These are phyloP conservation scores for Magnolia sinica DNA, from an alignment of 164 flowering plant species.

Conservation along the genomic window DNA sequence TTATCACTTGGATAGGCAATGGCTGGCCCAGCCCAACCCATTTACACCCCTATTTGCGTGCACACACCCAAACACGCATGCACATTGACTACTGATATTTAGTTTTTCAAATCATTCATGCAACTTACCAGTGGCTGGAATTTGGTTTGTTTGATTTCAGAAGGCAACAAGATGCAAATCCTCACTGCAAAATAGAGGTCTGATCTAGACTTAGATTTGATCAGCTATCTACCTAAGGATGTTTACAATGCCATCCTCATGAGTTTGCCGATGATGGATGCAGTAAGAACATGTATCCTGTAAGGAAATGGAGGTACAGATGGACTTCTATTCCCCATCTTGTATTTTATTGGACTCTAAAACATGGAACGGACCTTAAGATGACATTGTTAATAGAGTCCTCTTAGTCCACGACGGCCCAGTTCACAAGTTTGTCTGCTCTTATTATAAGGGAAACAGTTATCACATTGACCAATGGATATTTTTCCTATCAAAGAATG, in stretches of 20 bases:
- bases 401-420: background rate
- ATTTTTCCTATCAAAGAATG: background rate
- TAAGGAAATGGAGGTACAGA: background rate
- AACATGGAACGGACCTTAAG: background rate
- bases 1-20: too few relatives aligned
- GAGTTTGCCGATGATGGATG: conserved; percentile 8
- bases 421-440: background rate
- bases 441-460: background rate
- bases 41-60: too few relatives aligned
- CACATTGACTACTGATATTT: too few relatives aligned
- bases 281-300: conserved; percentile 3
- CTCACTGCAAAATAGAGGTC: too few relatives aligned
- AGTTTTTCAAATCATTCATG: too few relatives aligned
- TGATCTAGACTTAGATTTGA: too few relatives aligned
- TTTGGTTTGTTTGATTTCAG: too few relatives aligned
- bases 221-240: too few relatives aligned
- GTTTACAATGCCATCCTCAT: background rate
- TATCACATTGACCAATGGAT: background rate
- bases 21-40: too few relatives aligned
- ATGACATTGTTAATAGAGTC: background rate
- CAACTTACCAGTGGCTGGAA: too few relatives aligned
- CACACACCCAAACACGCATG: too few relatives aligned
- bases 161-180: too few relatives aligned
- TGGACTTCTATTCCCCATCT: background rate
- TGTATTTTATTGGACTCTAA: background rate